Evolutionary conservation across 1,284 basidiomycete species (phyloP).

Genomic region (Puccinia sorghi): DNA sequence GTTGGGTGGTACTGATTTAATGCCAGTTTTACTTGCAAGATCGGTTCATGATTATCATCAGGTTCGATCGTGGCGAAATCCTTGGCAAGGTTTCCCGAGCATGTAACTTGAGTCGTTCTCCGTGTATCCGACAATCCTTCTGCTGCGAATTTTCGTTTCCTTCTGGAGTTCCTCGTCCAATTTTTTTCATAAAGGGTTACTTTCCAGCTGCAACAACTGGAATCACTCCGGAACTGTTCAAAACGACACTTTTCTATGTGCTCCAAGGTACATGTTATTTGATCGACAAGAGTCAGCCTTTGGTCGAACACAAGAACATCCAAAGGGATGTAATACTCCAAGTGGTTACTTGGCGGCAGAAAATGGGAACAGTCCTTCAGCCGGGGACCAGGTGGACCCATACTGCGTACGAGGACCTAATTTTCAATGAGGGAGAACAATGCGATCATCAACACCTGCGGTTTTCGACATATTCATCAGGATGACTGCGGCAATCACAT

Average conservation of each 20-base stretch:
- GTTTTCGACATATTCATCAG: background rate
- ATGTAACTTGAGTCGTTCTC: background rate
- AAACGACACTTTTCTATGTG: constrained; percentile 2
- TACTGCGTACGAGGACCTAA: background rate
- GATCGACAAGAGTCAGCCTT: constrained; percentile 2
- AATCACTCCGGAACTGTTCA: background rate
- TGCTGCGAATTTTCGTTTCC: constrained; percentile 30
- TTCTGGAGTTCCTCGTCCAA: constrained; percentile 18
- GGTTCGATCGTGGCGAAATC: background rate
- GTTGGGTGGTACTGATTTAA: constrained; percentile 1
- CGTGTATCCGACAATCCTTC: background rate
- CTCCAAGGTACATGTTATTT: constrained; percentile 16
- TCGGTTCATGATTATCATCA: background rate
- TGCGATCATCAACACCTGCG: background rate
- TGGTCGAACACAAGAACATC: background rate
- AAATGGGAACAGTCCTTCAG: constrained; percentile 18
- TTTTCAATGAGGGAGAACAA: background rate
- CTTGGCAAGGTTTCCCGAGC: background rate
- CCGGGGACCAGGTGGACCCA: constrained; percentile 13
- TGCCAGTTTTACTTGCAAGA: constrained; percentile 6
- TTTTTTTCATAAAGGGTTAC: constrained; percentile 10
- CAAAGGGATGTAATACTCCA: constrained; percentile 31
- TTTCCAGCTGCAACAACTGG: background rate
- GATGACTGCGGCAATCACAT: constrained; percentile 65
- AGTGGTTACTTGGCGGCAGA: constrained; percentile 27